A percentile compares a stretch with the other conserved stretches of the same genome.
These are phyloP conservation scores for Canavalia gladiata DNA, from an alignment of 306 rosid species.

Conservation along the genomic window DNA sequence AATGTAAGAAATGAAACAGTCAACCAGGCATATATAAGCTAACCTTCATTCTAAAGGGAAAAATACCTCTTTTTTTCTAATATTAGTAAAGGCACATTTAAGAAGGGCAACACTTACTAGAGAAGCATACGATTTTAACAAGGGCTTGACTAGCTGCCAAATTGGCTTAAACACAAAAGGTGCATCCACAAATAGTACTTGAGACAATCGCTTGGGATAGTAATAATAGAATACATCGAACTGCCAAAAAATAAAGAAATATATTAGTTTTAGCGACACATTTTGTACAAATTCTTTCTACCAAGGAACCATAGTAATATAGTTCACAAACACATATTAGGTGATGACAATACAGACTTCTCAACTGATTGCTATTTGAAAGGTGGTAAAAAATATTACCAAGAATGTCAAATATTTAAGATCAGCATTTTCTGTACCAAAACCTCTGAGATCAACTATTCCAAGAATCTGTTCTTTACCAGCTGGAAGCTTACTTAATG, in stretches of 20 bases:
- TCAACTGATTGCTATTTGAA: slow-evolving; percentile 32
- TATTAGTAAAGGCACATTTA: slow-evolving; percentile 12
- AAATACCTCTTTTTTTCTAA: slow-evolving; percentile 15
- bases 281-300: slow-evolving; percentile 27
- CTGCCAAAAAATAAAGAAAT: slow-evolving; percentile 58
- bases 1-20: neutral
- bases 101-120: slow-evolving; percentile 63
- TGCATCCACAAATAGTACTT: slow-evolving; percentile 92
- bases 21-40: slow-evolving; percentile 11
- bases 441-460: slow-evolving; percentile 87
- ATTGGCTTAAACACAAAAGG: slow-evolving; percentile 89
- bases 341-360: slow-evolving; percentile 14
- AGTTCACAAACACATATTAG: slow-evolving; percentile 27
- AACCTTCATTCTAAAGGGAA: neutral
- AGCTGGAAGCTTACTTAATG: slow-evolving; percentile 73
- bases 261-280: slow-evolving; percentile 29
- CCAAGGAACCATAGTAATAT: slow-evolving; percentile 8
- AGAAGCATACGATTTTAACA: slow-evolving; percentile 84
- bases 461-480: slow-evolving; percentile 81
- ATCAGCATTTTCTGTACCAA: slow-evolving; percentile 78
- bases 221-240: slow-evolving; percentile 89
- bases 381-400: slow-evolving; percentile 59
- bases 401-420: slow-evolving; percentile 74
- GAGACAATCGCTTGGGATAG: slow-evolving; percentile 82
- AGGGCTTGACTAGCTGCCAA: slow-evolving; percentile 85